phyloP scores from a whole-genome alignment of 208 protist species.

The Wallacemonas sp. region DNA sequence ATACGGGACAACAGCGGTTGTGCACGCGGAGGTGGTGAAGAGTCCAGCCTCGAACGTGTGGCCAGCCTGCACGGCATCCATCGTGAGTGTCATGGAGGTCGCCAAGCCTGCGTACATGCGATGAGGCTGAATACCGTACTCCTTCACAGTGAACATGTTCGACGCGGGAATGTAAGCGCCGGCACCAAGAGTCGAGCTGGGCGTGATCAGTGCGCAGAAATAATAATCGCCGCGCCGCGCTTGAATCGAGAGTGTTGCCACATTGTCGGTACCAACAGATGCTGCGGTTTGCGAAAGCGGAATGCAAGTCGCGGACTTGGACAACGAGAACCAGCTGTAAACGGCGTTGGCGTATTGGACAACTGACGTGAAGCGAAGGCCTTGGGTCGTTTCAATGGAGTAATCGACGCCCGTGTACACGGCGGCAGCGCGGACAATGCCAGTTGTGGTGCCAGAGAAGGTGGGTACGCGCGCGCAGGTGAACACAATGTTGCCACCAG shows the following conservation, averaged over 20 bases:
- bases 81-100: constrained; percentile 50
- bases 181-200: constrained; percentile 9
- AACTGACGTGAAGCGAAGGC: constrained; percentile 45
- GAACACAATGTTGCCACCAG: constrained; percentile 23
- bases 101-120: constrained; percentile 45
- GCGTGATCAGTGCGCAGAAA: constrained; percentile 41
- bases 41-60: constrained; percentile 32
- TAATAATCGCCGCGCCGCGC: constrained; percentile 60
- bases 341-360: constrained; percentile 18
- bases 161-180: constrained; percentile 51
- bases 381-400: constrained; percentile 25
- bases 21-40: constrained; percentile 25
- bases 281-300: constrained; percentile 37
- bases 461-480: constrained; percentile 42
- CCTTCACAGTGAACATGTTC: constrained; percentile 30
- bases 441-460: constrained; percentile 16
- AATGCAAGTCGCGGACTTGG: constrained; percentile 32
- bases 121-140: constrained; percentile 69
- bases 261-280: constrained; percentile 11
- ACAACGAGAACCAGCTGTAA: constrained; percentile 41
- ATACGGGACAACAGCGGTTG: constrained; percentile 11
- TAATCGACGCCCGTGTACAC: constrained; percentile 30
- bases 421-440: constrained; percentile 22
- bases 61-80: constrained; percentile 30
- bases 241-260: constrained; percentile 29